Percentiles rank a stretch among this genome's conserved stretches.
phyloP scores from a whole-genome alignment of 345 rosid species.

The Aquilaria sinensis region DNA sequence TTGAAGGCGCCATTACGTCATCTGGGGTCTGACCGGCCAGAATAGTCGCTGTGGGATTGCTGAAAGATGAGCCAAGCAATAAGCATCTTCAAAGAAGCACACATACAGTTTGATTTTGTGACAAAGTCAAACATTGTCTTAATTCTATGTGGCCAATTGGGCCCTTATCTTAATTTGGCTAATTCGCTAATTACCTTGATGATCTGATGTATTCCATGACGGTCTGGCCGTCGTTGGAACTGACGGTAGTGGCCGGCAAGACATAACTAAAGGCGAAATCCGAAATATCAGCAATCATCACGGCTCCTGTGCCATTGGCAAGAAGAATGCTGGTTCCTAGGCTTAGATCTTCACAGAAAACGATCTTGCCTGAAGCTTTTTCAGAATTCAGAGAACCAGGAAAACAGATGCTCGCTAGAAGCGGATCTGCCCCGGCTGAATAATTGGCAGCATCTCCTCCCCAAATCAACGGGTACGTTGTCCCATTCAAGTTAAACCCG shows the following conservation, averaged over 20 bases:
- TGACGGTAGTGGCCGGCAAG: slow-evolving; percentile 21
- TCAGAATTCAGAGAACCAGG: slow-evolving; percentile 15
- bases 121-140: too few species aligned
- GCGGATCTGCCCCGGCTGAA: slow-evolving; percentile 17
- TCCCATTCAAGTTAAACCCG: slow-evolving; percentile 19
- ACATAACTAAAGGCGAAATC: slow-evolving; percentile 27
- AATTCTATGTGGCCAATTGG: too few species aligned
- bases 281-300: slow-evolving; percentile 6
- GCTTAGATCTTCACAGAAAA: slow-evolving; percentile 15
- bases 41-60: slow-evolving; percentile 29
- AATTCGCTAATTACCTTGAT: slow-evolving; percentile 11
- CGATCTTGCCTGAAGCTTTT: slow-evolving; percentile 19
- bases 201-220: slow-evolving; percentile 22
- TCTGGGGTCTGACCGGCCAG: slow-evolving; percentile 6
- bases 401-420: slow-evolving; percentile 10
- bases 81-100: too few species aligned
- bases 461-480: slow-evolving; percentile 25
- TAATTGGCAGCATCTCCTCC: slow-evolving; percentile 31
- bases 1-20: slow-evolving; percentile 20
- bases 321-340: slow-evolving; percentile 10
- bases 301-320: slow-evolving; percentile 22
- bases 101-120: background rate
- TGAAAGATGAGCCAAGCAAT: background rate
- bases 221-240: slow-evolving; percentile 11
- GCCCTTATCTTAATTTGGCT: too few species aligned